A percentile compares a stretch with the other conserved stretches of the same genome.
phyloP scores from a whole-genome alignment of 2,329 filamentous ascomycete genomes.

The Diaporthe vexans region DNA sequence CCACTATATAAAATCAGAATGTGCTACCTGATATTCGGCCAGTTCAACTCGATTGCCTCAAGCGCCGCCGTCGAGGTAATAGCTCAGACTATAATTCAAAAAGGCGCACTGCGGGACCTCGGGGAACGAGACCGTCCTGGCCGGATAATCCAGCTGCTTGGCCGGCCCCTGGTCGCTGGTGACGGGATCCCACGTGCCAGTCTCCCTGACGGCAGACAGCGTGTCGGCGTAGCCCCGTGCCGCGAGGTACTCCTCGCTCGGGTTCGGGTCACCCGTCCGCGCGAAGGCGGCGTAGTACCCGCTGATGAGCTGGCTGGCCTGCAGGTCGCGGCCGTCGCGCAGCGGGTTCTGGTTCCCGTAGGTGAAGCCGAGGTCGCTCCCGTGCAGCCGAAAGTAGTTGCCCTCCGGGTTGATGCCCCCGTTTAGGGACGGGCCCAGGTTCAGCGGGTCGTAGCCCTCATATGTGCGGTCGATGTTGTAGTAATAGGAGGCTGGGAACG shows the following conservation, averaged over 20 bases:
- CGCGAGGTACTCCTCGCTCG: constrained; percentile 26
- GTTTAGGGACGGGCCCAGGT: constrained; percentile 27
- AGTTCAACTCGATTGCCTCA: too few species aligned
- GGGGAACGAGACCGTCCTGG: constrained; percentile 29
- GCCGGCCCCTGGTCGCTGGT: constrained; percentile 20
- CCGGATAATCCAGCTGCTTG: constrained; percentile 36
- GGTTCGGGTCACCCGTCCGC: constrained; percentile 36
- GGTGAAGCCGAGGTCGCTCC: constrained; percentile 37
- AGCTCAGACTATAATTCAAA: constrained; percentile 35
- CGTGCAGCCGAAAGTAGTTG: constrained; percentile 38
- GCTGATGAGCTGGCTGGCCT: constrained; percentile 39
- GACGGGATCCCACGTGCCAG: constrained; percentile 36
- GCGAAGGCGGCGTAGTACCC: constrained; percentile 38
- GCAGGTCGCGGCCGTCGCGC: constrained; percentile 33
- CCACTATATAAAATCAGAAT: too few species aligned
- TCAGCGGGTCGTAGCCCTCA: constrained; percentile 35
- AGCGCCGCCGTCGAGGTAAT: constrained; percentile 36
- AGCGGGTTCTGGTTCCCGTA: constrained; percentile 38
- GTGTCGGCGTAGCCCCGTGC: constrained; percentile 32
- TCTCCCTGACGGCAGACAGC: constrained; percentile 22
- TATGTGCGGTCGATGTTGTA: constrained; percentile 38
- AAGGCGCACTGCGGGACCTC: constrained; percentile 35
- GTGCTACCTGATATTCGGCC: too few species aligned
- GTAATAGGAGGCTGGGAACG: constrained; percentile 39
- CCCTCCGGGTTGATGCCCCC: constrained; percentile 31